Evolutionary conservation across 768 basidiomycete species (phyloP), one percentile per base, ranked within the genome.

Genomic region (Pisolithus tinctorius): DNA sequence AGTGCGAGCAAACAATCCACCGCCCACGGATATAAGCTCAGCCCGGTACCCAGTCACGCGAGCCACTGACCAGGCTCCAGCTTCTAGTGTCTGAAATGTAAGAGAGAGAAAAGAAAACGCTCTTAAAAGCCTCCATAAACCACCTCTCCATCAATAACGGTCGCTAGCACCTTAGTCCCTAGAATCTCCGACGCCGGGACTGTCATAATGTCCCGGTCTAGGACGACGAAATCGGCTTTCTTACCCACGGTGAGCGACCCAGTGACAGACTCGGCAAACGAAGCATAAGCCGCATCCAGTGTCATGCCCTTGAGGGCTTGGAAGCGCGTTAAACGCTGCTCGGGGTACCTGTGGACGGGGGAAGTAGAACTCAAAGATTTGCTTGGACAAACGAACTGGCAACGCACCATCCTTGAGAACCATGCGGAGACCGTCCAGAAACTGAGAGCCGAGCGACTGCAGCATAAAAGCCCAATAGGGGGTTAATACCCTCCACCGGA

Each of bases 291-390:
- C 0, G 91, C 83, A 56, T 92, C 90, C 29, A 87, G 70, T 0
- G 93, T 95, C 86, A 94, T 91, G 10, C 94, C 88, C 65, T 86
- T 88, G 27, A 98, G 72, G 0, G 94, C 88, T 65, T 97, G 84
- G 14, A 74, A 71, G 4, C 93, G 79, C 4, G 89, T 86, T 11
- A 97, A 72, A n/a, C 77, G 74, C 64, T 97, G 79, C 0, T 78
- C 67, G 0, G 87, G 73, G 62, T 79, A 93, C 91, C 91, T 93
- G 53, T n/a, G 44, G 36, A n/a, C 6, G 20, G 20, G 20, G 20
- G 27, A 16, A n/a, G 39, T 49, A n/a, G 50, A 31, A 20, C 11
- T 31, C 47, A 4, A 20, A 20, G 16, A n/a, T n/a, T 4, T 29
- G 27, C 56, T 47, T 31, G 40, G 11, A 49, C 7, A 6, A 29